Base-by-base conservation (phyloP, 2,329 filamentous ascomycete genomes). In the Phyllosticta paracitricarpa region DNA sequence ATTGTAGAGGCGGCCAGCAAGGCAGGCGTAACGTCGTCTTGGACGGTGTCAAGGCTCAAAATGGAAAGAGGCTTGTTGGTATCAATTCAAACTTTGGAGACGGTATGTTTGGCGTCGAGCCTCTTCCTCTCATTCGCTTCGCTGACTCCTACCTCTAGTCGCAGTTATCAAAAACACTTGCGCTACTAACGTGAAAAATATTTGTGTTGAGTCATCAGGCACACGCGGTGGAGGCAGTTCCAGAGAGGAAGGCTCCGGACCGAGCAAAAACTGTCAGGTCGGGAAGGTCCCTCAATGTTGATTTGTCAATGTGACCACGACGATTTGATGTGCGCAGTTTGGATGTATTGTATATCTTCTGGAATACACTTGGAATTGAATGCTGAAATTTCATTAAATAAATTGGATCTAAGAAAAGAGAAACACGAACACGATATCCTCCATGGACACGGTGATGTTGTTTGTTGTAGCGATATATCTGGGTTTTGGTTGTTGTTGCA, bases 41-140 rank as follows among this genome's bases (percentile, higher is more conserved):
- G 35, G n/a, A 22, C 0, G 59, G 59, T 26, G 40, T 61, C 14
- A 52, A 48, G 54, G 59, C 59, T 17, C 48, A 56, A 14, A 48
- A 53, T 22, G 59, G 59, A 17, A n/a, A 57, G 6, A 48, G 48
- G 1, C 75, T 61, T 1, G 59, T 54, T 17, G 59, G 54, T 22
- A 22, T 61, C 14, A 61, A 61, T 28, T 71, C 70, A 55, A 81
- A 79, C 73, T 79, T 76, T 58, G 77, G 77, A 24, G 78, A 62
- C 70, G 75, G 65, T 73, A 79, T 58, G 70, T 78, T 62, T 72
- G 81, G 59, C 70, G 77, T 7, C 28, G 6, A 6, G 28, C 28
- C 67, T 75, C 19, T 22, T 22, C 76, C 66, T 70, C 77, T 62
- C 73, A 72, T 53, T 76, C 76, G 61, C 75, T 75, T 63, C 68